These are phyloP conservation scores for Alternaria ventricosa DNA, from an alignment of 2,329 filamentous ascomycete species.

Conservation along the genomic window DNA sequence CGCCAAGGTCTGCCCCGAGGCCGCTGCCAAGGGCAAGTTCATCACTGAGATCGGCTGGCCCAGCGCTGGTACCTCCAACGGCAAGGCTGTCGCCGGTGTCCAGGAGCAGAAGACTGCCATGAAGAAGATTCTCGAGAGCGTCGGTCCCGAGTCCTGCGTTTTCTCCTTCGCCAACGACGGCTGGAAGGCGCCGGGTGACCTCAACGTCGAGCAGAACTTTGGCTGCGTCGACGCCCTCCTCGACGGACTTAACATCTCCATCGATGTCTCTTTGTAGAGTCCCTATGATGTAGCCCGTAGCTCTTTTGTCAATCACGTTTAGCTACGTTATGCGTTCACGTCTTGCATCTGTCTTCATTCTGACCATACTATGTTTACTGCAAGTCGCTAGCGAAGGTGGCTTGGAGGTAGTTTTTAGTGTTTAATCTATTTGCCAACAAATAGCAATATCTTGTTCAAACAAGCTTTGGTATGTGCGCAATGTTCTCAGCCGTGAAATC, in stretches of 20 bases:
- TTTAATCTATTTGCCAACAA: conserved; percentile 13
- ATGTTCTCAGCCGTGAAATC: neutral
- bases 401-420: conserved; percentile 20
- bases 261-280: conserved; percentile 2
- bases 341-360: neutral
- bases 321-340: neutral
- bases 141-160: conserved; percentile 75
- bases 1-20: conserved; percentile 69
- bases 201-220: conserved; percentile 81
- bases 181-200: conserved; percentile 78
- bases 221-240: conserved; percentile 65
- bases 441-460: neutral
- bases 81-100: conserved; percentile 70
- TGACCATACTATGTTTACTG: neutral
- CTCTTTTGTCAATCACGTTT: conserved; percentile 13
- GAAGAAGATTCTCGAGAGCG: conserved; percentile 68
- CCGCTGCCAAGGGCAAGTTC: conserved; percentile 67
- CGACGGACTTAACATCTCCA: neutral
- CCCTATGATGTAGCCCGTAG: conserved; percentile 1
- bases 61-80: conserved; percentile 70
- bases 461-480: neutral
- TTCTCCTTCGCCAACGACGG: conserved; percentile 81
- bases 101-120: conserved; percentile 76
- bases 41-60: conserved; percentile 96
- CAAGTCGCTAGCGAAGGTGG: conserved; percentile 16